Evolutionary conservation across 2,329 filamentous ascomycete species (phyloP), one percentile per base, ranked within the genome.

Genomic region (Knoxdaviesia capensis): DNA sequence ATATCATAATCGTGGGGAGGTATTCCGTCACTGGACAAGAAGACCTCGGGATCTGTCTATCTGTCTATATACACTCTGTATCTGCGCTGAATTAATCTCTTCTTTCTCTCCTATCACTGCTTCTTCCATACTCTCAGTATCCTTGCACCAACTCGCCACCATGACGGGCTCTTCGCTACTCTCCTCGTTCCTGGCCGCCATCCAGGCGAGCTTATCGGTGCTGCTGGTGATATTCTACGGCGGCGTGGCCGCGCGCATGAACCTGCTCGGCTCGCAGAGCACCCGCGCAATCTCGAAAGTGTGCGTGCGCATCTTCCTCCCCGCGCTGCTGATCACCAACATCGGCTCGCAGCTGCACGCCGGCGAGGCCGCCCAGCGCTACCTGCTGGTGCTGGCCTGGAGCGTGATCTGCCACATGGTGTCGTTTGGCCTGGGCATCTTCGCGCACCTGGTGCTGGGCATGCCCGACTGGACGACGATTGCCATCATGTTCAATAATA

Each of bases 401-500:
- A 30, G 31, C 8, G 7, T 40, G 38, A 37, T 56, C 31, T 55
- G 57, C 50, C 59, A 64, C 42, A 36, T 56, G 8, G 38, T 60
- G 1, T 64, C 60, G 1, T 62, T 65, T 44, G 43, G 54, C 5
- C 50, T 66, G 10, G 64, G 64, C 30, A 52, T 59, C 3, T 44
- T 56, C 5, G 57, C 54, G 9, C 57, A 59, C 42, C 49, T 52
- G 31, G 44, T 57, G 1, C 47, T 68, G 3, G 54, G 53, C 20
- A 59, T 67, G 56, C 64, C 63, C 4, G 56, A 60, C 47, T 68
- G 62, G 63, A 59, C 60, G 6, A 61, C 59, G 0, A 57, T 60
- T 0, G 63, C 62, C 5, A 52, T 66, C 40, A 60, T 64, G 48
- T 66, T 68, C 54, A 67, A 66, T 50, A 68, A 68, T 51, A 65